Percentiles rank a stretch among this genome's conserved stretches.
phyloP scores from a whole-genome alignment of 2,329 filamentous ascomycete species.

The Colletotrichum sp. region DNA sequence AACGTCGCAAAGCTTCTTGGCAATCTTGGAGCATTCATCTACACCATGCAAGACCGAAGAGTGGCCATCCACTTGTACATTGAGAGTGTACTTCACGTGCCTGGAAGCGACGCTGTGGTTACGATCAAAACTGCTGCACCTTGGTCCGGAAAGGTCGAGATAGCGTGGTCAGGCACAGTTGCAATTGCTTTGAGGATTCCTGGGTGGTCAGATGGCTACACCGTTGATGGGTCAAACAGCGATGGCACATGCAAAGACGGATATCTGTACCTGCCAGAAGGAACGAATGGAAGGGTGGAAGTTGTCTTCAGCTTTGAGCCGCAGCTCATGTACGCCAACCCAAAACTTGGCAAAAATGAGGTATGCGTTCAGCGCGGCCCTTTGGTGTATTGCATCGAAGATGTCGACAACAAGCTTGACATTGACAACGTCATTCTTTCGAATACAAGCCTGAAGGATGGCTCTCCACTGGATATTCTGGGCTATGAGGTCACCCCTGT shows the following conservation, averaged over 20 bases:
- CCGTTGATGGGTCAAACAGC: background rate
- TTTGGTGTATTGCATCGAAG: constrained; percentile 2
- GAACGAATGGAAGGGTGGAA: background rate
- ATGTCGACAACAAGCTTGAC: background rate
- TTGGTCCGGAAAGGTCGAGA: background rate
- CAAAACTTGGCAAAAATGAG: background rate
- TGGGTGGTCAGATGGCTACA: background rate
- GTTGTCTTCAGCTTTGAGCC: background rate
- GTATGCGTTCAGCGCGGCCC: background rate
- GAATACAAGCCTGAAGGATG: background rate
- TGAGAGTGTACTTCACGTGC: background rate
- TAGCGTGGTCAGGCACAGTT: background rate
- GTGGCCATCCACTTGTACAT: background rate
- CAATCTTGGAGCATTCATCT: background rate
- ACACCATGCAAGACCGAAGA: background rate
- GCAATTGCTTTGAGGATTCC: background rate
- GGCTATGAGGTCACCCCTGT: background rate
- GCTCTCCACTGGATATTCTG: background rate
- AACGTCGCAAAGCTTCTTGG: constrained; percentile 1
- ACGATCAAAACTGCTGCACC: background rate
- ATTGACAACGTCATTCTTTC: background rate
- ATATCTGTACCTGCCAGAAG: background rate
- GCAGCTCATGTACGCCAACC: background rate
- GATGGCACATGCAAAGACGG: background rate
- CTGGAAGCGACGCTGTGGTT: background rate